Evolutionary conservation across 202 grass and related monocot species (phyloP).

Genomic region (Zizania palustris): DNA sequence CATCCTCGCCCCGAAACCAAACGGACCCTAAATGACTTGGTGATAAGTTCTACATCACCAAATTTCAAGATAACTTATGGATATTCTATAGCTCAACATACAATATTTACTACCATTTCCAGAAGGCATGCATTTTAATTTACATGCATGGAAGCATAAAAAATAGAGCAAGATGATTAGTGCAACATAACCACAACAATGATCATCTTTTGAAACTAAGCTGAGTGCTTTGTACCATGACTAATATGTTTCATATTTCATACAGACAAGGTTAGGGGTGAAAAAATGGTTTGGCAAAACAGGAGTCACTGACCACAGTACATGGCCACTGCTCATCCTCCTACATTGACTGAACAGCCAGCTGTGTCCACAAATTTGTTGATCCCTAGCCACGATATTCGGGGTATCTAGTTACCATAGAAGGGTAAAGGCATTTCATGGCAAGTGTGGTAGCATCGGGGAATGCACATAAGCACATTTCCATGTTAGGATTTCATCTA

Average conservation of each 20-base stretch:
- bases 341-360: too few species aligned
- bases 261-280: too few species aligned
- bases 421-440: neutral
- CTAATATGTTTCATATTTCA: neutral
- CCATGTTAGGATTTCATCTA: neutral
- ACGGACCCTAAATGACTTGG: neutral
- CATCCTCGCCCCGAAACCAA: too few species aligned
- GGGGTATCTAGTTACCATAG: neutral
- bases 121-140: neutral
- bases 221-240: neutral
- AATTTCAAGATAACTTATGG: neutral
- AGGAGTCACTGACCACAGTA: too few species aligned
- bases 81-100: conserved; percentile 8
- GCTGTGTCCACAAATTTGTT: too few species aligned
- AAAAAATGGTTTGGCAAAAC: too few species aligned
- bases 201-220: neutral
- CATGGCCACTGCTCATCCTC: too few species aligned
- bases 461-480: conserved; percentile 6
- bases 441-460: conserved; percentile 7
- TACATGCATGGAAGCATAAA: neutral
- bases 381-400: too few species aligned
- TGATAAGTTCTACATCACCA: conserved; percentile 3
- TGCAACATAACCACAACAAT: conserved; percentile 1
- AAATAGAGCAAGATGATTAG: conserved; percentile 15
- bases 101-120: neutral